Evolutionary conservation across 2,329 filamentous ascomycete species (phyloP).

Genomic region (Neophaeococcomyces aloes): DNA sequence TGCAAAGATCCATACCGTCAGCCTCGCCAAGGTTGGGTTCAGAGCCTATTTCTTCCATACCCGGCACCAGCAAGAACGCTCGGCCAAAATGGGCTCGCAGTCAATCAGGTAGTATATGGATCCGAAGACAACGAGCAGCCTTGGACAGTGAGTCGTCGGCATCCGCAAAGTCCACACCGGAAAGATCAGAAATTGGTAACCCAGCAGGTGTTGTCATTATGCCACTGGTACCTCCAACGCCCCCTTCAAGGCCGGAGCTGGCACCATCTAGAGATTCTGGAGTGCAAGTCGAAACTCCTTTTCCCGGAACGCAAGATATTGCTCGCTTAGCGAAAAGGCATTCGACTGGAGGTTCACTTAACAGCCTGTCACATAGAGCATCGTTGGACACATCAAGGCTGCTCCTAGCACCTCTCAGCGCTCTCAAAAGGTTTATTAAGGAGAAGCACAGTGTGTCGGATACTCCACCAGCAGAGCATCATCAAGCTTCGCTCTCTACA

Average conservation of each 20-base stretch:
- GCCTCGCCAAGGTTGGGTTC: too few relatives aligned
- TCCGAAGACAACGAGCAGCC: conserved; percentile 7
- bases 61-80: conserved; percentile 1
- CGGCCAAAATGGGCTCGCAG: conserved; percentile 9
- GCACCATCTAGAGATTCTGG: neutral
- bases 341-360: too few relatives aligned
- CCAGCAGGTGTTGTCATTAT: neutral
- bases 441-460: neutral
- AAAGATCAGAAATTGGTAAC: neutral
- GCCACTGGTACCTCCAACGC: conserved; percentile 6
- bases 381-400: conserved; percentile 13
- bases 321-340: too few relatives aligned
- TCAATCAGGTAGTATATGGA: conserved; percentile 11
- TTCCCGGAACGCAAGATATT: neutral
- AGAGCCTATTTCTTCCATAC: neutral
- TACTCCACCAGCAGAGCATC: neutral
- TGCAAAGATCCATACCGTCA: too few relatives aligned
- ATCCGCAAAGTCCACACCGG: neutral
- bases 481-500: neutral
- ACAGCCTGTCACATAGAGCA: conserved; percentile 2
- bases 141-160: conserved; percentile 1
- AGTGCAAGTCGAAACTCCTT: conserved; percentile 11
- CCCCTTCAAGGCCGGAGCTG: conserved; percentile 3
- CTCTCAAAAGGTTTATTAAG: neutral
- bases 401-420: conserved; percentile 12